Conservation (phyloP, 73 alveolate species). For the Stentor coeruleus region DNA sequence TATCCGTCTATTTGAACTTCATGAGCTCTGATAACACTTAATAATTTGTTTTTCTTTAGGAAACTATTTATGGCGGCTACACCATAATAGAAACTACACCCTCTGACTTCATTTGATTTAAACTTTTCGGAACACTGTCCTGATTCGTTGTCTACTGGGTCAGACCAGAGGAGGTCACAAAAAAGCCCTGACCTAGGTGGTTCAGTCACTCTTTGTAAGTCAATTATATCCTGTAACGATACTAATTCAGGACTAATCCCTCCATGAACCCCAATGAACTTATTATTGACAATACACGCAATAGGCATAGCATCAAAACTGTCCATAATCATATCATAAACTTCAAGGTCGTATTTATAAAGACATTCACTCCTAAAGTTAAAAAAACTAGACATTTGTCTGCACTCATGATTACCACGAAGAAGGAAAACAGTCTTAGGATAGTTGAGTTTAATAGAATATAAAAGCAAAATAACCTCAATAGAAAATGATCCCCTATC, state of each 20-base stretch:
- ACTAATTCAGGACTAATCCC: constrained; percentile 85
- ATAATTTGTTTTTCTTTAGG: constrained; percentile 52
- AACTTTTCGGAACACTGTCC: background rate
- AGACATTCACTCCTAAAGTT: constrained; percentile 76
- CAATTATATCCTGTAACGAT: constrained; percentile 41
- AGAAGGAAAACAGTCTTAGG: constrained; percentile 53
- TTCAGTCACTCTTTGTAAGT: constrained; percentile 59
- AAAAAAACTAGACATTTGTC: constrained; percentile 71
- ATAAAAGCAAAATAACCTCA: constrained; percentile 64
- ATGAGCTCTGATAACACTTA: constrained; percentile 68
- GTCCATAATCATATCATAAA: constrained; percentile 55
- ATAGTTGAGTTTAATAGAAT: constrained; percentile 57
- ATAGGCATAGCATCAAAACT: constrained; percentile 78
- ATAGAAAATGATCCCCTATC: constrained; percentile 81
- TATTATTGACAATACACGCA: constrained; percentile 66
- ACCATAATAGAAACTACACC: constrained; percentile 80
- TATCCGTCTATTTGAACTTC: constrained; percentile 87
- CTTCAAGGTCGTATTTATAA: constrained; percentile 48
- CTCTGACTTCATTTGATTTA: constrained; percentile 73
- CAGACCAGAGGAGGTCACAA: constrained; percentile 76
- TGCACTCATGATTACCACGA: constrained; percentile 36
- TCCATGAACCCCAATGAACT: constrained; percentile 80
- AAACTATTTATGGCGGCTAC: constrained; percentile 60
- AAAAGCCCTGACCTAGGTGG: constrained; percentile 76
- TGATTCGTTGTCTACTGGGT: constrained; percentile 62